Conservation (phyloP, 345 rosid genomes). For the Kandelia obovata region DNA sequence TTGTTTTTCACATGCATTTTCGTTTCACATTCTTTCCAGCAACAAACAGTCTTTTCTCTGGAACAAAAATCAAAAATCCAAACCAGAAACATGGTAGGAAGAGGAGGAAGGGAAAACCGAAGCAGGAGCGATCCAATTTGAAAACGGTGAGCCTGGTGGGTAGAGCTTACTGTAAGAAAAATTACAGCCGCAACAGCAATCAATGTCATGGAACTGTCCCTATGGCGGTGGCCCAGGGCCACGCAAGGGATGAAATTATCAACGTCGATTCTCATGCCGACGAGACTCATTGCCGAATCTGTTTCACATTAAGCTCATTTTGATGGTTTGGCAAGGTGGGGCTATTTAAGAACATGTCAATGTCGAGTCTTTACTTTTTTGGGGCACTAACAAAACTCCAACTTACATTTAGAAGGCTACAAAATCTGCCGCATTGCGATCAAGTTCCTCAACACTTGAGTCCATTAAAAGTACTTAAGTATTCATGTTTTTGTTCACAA, state of each 20-base stretch:
- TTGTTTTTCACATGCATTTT: too few species aligned
- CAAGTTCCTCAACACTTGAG: too few species aligned
- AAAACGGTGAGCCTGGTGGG: constrained; percentile 63
- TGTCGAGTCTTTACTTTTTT: too few species aligned
- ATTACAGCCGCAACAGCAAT: background rate
- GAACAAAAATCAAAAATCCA: background rate
- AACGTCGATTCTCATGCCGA: constrained; percentile 12
- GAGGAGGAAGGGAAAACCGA: constrained; percentile 36
- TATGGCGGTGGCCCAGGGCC: background rate
- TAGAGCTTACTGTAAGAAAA: constrained; percentile 58
- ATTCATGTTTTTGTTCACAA: too few species aligned
- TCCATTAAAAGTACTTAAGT: too few species aligned
- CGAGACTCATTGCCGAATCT: background rate
- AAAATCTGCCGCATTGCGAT: too few species aligned
- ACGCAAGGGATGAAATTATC: constrained; percentile 5
- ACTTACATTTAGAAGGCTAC: too few species aligned
- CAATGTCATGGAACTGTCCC: background rate
- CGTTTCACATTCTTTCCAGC: too few species aligned
- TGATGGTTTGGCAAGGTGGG: too few species aligned
- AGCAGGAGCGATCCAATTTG: constrained; percentile 74
- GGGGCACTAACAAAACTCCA: too few species aligned
- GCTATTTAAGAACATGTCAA: too few species aligned
- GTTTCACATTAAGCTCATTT: too few species aligned
- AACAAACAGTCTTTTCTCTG: background rate
- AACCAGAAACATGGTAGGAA: background rate